Evolutionary conservation across 2,329 filamentous ascomycete species (phyloP).

Genomic region (Colletotrichum sublineola): DNA sequence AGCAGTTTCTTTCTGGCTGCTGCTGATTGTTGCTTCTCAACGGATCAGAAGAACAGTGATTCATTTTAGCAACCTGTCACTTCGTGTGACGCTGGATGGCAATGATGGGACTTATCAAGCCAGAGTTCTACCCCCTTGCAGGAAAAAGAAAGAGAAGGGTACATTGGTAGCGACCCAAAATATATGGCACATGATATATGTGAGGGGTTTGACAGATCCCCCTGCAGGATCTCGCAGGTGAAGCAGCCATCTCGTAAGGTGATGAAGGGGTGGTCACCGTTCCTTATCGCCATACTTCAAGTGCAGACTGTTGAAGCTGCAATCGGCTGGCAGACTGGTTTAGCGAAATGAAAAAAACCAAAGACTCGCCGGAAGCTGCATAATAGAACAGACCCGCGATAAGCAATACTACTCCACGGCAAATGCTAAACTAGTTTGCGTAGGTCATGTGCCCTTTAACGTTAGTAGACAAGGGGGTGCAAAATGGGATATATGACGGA

Average conservation of each 20-base stretch:
- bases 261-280: not conserved
- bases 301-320: conserved; percentile 4
- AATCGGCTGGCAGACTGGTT: not conserved
- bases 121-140: conserved; percentile 18
- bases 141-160: conserved; percentile 16
- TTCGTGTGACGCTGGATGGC: not conserved
- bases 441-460: conserved; percentile 21
- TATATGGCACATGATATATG: conserved; percentile 11
- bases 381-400: not conserved
- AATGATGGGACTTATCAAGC: conserved; percentile 17
- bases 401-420: not conserved
- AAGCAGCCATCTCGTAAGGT: not conserved
- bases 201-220: conserved; percentile 18
- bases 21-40: not conserved
- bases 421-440: not conserved
- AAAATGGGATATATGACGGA: conserved; percentile 36
- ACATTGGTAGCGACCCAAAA: not conserved
- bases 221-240: conserved; percentile 38
- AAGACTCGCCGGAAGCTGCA: conserved; percentile 8
- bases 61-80: not conserved
- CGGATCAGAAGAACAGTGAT: not conserved
- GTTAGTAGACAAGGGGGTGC: conserved; percentile 3
- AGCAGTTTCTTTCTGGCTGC: not conserved
- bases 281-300: conserved; percentile 7
- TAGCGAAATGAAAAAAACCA: conserved; percentile 3